Evolutionary conservation across 805 yeast genomes (phyloP), one percentile per base, ranked within the genome.

Genomic region (Teunomyces pallodes): DNA sequence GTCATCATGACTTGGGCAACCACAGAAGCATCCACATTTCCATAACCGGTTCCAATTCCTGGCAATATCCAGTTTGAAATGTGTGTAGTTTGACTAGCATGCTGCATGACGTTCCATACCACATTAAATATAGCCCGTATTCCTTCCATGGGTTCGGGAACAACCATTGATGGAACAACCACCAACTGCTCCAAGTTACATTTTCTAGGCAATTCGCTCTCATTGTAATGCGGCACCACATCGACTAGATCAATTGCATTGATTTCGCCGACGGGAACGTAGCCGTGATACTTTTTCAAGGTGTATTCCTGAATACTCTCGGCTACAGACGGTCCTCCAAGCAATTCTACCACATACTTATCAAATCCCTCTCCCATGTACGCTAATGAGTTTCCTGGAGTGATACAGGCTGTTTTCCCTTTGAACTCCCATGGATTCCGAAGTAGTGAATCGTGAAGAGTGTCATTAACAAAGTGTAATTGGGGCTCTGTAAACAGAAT

Each of bases 351-450:
- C 13, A 62, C 39, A 42, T 54, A 57, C 28, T 54, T 49, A 50
- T 64, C 69, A 42, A 57, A 63, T n/a, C 67, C 69, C 4, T 54
- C 66, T 10, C 64, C 62, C 69, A 64, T 63, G 43, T 53, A 61
- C 13, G 57, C 45, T n/a, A 59, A 50, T 9, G 64, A 57, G 53
- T 64, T 64, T 10, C 60, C 51, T 0, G 68, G 66, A 9, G 66
- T 47, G 9, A 58, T 54, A 1, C 59, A 45, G 9, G 61, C 57
- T 3, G 58, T 49, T 16, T 12, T 5, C 8, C 46, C 46, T 6
- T 26, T 24, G 27, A 24, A 9, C 28, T 38, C 17, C 41, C 41
- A 38, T 10, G 27, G 16, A 26, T 24, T 32, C 16, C 16, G 30
- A 8, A n/a, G 16, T 9, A 20, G 16, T 10, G 41, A n/a, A 5